phyloP scores from a whole-genome alignment of 2,329 filamentous ascomycete genomes.

The Monosporascus cannonballus region DNA sequence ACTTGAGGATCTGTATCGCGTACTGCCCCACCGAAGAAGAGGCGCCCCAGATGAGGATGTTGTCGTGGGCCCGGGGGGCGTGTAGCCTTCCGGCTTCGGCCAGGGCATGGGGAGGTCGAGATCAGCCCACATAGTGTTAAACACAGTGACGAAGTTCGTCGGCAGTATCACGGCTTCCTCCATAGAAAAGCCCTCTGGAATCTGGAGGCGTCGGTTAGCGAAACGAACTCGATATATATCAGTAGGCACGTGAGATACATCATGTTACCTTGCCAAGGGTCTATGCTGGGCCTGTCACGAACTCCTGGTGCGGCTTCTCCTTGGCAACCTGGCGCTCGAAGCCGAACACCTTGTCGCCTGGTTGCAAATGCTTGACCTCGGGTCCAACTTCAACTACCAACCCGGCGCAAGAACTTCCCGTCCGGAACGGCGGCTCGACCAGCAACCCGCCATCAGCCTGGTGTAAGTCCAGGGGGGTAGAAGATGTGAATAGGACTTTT shows the following conservation, averaged over 20 bases:
- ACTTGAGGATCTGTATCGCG: conserved; percentile 41
- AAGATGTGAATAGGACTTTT: conserved; percentile 51
- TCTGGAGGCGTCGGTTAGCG: conserved; percentile 5
- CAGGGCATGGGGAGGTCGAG: conserved; percentile 49
- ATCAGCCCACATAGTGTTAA: conserved; percentile 47
- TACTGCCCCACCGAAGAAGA: conserved; percentile 46
- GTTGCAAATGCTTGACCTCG: conserved; percentile 33
- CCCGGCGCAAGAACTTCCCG: conserved; percentile 47
- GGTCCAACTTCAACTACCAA: conserved; percentile 45
- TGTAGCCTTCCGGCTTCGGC: conserved; percentile 42
- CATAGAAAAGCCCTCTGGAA: conserved; percentile 17
- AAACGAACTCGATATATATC: not conserved
- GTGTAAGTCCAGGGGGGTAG: conserved; percentile 56
- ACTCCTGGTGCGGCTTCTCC: conserved; percentile 51
- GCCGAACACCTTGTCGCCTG: conserved; percentile 51
- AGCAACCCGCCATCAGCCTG: conserved; percentile 54
- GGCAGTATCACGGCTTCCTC: conserved; percentile 37
- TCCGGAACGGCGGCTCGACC: conserved; percentile 40
- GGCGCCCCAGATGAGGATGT: conserved; percentile 47
- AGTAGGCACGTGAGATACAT: not conserved
- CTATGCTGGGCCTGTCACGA: conserved; percentile 44
- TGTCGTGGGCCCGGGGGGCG: conserved; percentile 27
- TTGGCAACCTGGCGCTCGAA: conserved; percentile 42
- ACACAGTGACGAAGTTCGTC: conserved; percentile 53
- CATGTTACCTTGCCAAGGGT: conserved; percentile 34